Base-by-base conservation (phyloP, 192 early-diverging fungal genomes). In the Mortierella alpina region DNA sequence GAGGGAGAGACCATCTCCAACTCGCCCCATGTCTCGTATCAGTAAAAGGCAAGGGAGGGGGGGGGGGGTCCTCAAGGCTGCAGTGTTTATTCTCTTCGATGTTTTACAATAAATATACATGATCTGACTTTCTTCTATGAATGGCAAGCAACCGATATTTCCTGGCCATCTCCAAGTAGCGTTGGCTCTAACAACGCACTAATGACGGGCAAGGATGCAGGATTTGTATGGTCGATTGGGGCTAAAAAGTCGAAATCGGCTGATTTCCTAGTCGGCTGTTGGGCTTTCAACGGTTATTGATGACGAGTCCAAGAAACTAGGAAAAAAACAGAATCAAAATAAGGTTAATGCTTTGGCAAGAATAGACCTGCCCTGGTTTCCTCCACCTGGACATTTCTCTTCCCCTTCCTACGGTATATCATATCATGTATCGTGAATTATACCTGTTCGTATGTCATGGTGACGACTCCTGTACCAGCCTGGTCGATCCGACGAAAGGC, bases 371-470 rank as follows among this genome's bases (percentile, higher is more conserved):
- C 11, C 4, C 1, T 39, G 5, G 5, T 39, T 31, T 23, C 11
- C 13, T 57, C 13, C 18, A 14, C 15, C 15, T 22, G 6, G 14
- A 59, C 5, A 40, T 12, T 59, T 59, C 9, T 59, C 41, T 59
- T 41, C n/a, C 40, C 40, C 42, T 4, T 23, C 5, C 12, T 40
- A 9, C 51, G 46, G 17, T 18, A 7, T 56, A 22, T 13, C 2
- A 7, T 56, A 22, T 13, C 2, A 7, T 40, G 41, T 15, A 42
- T 40, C 1, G 2, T 17, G 31, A 6, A 6, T 15, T 4, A 17
- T 80, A 80, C 77, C 74, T 85, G 75, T 58, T 90, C 88, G 69
- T 90, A 90, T 77, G 82, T 88, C 73, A 91, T 86, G 57, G 85
- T 85, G 63, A 88, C 87, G 68, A 88, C 85, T 61, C 90, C 90